A percentile compares a stretch with the other conserved stretches of the same genome.
phyloP scores from a whole-genome alignment of 1,284 basidiomycete genomes.

The Irpex rosettiformis region DNA sequence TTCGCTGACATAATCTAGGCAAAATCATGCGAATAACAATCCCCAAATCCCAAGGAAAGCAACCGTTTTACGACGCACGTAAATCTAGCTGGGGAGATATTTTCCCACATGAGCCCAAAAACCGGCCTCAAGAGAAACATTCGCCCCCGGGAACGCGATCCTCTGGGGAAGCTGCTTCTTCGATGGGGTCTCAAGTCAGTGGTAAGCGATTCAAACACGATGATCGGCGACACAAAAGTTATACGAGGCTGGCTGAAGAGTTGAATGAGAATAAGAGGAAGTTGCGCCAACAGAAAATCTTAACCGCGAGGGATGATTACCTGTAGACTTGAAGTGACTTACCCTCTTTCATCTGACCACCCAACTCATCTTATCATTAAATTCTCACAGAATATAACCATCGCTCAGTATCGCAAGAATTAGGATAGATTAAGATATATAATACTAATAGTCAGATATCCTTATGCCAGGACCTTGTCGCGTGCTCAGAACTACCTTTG shows the following conservation, averaged over 20 bases:
- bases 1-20: conserved; percentile 43
- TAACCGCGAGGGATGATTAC: conserved; percentile 7
- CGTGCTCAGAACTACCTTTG: conserved; percentile 78
- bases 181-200: conserved; percentile 8
- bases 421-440: not conserved
- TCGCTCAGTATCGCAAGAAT: not conserved
- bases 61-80: conserved; percentile 92
- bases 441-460: conserved; percentile 43
- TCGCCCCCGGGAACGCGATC: conserved; percentile 45
- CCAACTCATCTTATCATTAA: not conserved
- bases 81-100: conserved; percentile 94
- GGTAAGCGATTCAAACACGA: conserved; percentile 26
- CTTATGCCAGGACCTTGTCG: conserved; percentile 84
- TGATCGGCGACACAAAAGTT: conserved; percentile 30
- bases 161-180: not conserved
- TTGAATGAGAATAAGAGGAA: conserved; percentile 33
- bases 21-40: conserved; percentile 90
- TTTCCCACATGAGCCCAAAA: conserved; percentile 86
- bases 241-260: conserved; percentile 38
- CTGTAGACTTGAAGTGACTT: not conserved
- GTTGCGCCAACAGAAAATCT: not conserved
- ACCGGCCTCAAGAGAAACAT: conserved; percentile 61
- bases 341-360: not conserved
- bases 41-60: conserved; percentile 90
- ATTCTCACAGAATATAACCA: not conserved